Conservation (phyloP, 179 eudicot genomes). For the Beta corolliflora region DNA sequence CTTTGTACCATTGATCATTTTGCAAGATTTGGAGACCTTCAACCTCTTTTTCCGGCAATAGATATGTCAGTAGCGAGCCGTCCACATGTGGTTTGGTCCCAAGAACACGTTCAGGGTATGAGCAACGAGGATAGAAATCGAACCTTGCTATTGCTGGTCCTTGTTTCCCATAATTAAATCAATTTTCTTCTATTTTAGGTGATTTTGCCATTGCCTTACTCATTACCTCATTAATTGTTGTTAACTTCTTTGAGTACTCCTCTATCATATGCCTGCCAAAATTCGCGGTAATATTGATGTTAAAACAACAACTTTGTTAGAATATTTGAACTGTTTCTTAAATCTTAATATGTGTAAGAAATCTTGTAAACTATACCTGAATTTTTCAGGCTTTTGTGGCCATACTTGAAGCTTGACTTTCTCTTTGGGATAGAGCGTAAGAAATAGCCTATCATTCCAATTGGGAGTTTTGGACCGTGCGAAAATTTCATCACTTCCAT, state of each 20-base stretch:
- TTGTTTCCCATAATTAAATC: slow-evolving; percentile 43
- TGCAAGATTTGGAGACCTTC: slow-evolving; percentile 48
- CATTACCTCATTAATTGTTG: not conserved
- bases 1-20: slow-evolving; percentile 42
- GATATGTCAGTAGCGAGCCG: slow-evolving; percentile 32
- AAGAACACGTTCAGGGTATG: slow-evolving; percentile 42
- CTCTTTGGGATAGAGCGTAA: slow-evolving; percentile 11
- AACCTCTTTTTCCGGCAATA: slow-evolving; percentile 37
- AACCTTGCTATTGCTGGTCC: slow-evolving; percentile 32
- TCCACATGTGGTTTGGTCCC: slow-evolving; percentile 50
- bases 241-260: slow-evolving; percentile 16
- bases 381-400: not conserved
- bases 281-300: too few species aligned
- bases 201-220: slow-evolving; percentile 23
- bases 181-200: slow-evolving; percentile 18
- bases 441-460: slow-evolving; percentile 17
- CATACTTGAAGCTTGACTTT: slow-evolving; percentile 1
- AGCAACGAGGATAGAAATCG: slow-evolving; percentile 42
- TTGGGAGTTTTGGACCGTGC: too few species aligned
- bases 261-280: slow-evolving; percentile 11
- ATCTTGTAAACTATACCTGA: too few species aligned
- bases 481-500: too few species aligned
- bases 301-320: too few species aligned
- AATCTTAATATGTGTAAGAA: too few species aligned
- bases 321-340: too few species aligned